Conservation (phyloP, 208 protist genomes). For the Trichomonas vaginalis region DNA sequence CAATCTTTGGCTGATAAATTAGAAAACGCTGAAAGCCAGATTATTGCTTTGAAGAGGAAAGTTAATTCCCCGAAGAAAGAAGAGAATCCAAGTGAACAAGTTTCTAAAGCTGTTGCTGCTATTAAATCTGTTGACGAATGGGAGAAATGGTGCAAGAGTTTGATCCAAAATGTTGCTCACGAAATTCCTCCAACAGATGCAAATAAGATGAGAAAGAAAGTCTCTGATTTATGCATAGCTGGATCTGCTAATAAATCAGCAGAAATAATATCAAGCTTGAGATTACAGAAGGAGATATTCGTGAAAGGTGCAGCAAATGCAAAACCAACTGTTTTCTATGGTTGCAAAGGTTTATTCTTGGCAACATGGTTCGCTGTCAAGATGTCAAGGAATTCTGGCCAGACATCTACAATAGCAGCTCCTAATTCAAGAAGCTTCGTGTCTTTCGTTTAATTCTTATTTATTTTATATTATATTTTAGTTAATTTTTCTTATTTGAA, state of each 20-base stretch:
- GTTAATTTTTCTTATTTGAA: too few relatives aligned
- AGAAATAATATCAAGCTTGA: neutral
- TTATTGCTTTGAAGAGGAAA: neutral
- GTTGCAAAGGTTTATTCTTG: neutral
- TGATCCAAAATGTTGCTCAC: neutral
- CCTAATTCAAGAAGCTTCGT: neutral
- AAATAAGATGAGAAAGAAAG: neutral
- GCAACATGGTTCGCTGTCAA: neutral
- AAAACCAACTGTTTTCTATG: neutral
- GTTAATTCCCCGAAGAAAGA: neutral
- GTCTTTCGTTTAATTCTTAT: neutral
- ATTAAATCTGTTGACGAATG: neutral
- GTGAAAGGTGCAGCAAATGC: neutral
- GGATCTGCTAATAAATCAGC: neutral
- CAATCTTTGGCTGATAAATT: neutral
- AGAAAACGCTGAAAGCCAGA: neutral
- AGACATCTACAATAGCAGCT: neutral
- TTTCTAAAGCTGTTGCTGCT: neutral
- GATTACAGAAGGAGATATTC: neutral
- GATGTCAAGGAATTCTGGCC: neutral
- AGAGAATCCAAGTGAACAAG: neutral
- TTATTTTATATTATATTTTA: too few relatives aligned
- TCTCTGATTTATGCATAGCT: neutral
- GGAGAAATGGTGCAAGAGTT: neutral
- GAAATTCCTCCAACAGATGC: neutral